Evolutionary conservation across 305 asterid genomes (phyloP), one percentile per base, ranked within the genome.

Genomic region (Solanum hybrid): DNA sequence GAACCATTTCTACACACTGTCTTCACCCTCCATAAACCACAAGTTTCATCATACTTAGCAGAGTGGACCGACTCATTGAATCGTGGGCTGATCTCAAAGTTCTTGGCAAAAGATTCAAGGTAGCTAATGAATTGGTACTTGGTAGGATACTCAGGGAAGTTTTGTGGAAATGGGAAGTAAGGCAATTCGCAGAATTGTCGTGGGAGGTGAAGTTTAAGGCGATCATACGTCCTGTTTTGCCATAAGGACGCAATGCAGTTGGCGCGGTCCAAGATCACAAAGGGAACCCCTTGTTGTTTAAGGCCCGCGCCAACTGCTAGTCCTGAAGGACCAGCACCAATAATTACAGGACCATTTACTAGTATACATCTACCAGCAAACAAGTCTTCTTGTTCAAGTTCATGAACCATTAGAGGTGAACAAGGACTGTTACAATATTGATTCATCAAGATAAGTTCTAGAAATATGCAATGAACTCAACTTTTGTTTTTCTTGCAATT

Each of bases 301-400:
- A 97, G 97, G 76, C 98, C 98, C 0, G 99, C 99, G 2, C 91
- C 98, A 24, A 97, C 97, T 3, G 98, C 98, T 28, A 97, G 86
- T 2, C 98, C 98, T 0, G 99, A 96, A 1, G 99, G 99, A n/a
- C 99, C 99, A 7, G 98, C 98, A 8, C 99, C 99, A 0, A 97
- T 95, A 28, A 97, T 95, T 4, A 97, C 94, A 11, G 99, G 99
- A 34, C 99, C 99, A 88, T 96, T 97, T 8, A 97, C 99, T 26
- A 96, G 92, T 73, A 96, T 89, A 93, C 99, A 93, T n/a, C 96
- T 93, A 76, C 96, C 96, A 2, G 96, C 67, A 87, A 95, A 95
- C 57, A 93, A 91, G 64, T 91, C 96, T 12, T 93, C 94, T 28
- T 90, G 91, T 14, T 91, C 94, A 34, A 90, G 29, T 31, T 87